Evolutionary conservation across 257 asterid genomes (phyloP).

Genomic region (Datura wrightii): DNA sequence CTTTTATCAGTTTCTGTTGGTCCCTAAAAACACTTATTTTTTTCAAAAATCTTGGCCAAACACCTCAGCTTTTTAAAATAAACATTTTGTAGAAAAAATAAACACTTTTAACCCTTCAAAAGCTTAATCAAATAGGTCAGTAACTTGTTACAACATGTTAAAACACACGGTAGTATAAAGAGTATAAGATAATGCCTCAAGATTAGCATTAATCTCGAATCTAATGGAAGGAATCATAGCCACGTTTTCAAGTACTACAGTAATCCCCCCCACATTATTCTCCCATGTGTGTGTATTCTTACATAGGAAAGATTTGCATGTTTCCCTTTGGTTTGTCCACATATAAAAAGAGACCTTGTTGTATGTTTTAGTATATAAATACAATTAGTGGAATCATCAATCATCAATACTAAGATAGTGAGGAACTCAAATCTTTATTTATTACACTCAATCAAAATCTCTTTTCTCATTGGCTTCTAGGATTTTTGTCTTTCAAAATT

Average conservation of each 20-base stretch:
- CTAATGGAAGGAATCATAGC: conserved; percentile 53
- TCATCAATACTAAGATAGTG: neutral
- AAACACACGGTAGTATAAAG: neutral
- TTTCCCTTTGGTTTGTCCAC: neutral
- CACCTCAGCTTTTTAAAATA: too few species aligned
- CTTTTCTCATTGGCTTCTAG: conserved; percentile 67
- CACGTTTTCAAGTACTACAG: conserved; percentile 47
- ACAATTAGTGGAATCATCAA: neutral
- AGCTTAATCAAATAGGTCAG: too few species aligned
- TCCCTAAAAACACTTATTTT: too few species aligned
- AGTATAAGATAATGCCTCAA: conserved; percentile 34
- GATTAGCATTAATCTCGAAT: conserved; percentile 39
- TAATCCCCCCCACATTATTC: conserved; percentile 32
- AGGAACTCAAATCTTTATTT: conserved; percentile 27
- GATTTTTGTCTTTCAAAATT: conserved; percentile 43
- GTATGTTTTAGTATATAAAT: conserved; percentile 9
- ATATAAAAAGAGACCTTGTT: neutral
- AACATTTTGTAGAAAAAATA: too few species aligned
- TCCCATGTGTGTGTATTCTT: conserved; percentile 30
- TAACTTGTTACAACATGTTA: neutral
- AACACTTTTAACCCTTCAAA: too few species aligned
- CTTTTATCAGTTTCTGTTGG: too few species aligned
- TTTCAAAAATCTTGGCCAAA: too few species aligned
- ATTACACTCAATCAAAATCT: conserved; percentile 51
- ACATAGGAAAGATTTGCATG: neutral